Conservation (phyloP, 345 rosid species). For the Adansonia digitata region DNA sequence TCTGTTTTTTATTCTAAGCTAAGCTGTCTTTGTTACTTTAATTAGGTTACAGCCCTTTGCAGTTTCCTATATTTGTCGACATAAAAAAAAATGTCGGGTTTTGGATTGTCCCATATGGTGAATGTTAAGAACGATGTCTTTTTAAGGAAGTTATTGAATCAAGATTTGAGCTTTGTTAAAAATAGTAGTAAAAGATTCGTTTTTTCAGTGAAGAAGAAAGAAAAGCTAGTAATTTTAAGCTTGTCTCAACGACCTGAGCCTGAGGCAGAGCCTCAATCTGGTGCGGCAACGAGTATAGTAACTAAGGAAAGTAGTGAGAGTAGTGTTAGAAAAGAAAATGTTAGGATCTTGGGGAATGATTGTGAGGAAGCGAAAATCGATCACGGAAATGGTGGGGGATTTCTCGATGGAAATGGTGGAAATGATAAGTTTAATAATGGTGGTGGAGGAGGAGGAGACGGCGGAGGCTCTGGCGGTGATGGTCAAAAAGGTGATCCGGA, state of each 20-base stretch:
- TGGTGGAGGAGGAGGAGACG: slow-evolving; percentile 15
- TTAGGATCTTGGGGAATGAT: slow-evolving; percentile 21
- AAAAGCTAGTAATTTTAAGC: slow-evolving; percentile 32
- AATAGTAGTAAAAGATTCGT: slow-evolving; percentile 17
- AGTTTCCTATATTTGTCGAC: slow-evolving; percentile 26
- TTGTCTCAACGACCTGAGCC: slow-evolving; percentile 30
- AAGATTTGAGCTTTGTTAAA: slow-evolving; percentile 16
- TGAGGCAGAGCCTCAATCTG: slow-evolving; percentile 28
- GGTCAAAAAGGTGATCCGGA: slow-evolving; percentile 46
- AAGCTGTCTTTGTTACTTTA: neutral
- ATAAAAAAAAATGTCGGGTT: slow-evolving; percentile 37
- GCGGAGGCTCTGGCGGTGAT: slow-evolving; percentile 30
- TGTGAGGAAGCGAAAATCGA: slow-evolving; percentile 19
- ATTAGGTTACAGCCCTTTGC: slow-evolving; percentile 18
- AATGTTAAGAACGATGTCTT: slow-evolving; percentile 24
- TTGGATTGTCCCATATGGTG: slow-evolving; percentile 26
- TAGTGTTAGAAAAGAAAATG: slow-evolving; percentile 21
- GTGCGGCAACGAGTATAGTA: slow-evolving; percentile 7
- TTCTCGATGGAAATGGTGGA: slow-evolving; percentile 33
- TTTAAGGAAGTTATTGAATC: slow-evolving; percentile 23
- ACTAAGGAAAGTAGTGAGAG: slow-evolving; percentile 15
- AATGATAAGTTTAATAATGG: slow-evolving; percentile 36
- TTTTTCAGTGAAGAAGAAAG: slow-evolving; percentile 25
- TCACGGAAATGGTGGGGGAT: slow-evolving; percentile 29
- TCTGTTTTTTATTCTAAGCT: neutral